Percentiles rank a stretch among this genome's conserved stretches.
phyloP scores from a whole-genome alignment of 2,329 filamentous ascomycete species.

The Colletotrichum musicola region DNA sequence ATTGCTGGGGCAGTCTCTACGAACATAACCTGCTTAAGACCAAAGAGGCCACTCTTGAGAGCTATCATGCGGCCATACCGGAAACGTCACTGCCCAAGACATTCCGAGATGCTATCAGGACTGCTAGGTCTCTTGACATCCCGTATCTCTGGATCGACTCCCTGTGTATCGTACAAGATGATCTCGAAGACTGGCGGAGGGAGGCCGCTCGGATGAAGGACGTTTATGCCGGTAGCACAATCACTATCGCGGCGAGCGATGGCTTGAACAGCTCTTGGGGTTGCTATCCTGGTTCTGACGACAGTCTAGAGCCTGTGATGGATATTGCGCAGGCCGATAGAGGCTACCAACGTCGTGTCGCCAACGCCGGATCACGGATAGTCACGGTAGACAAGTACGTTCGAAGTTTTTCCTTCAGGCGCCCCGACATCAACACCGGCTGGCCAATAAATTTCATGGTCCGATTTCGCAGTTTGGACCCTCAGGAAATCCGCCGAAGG shows the following conservation, averaged over 20 bases:
- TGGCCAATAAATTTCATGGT: background rate
- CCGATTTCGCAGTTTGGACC: background rate
- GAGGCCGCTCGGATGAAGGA: slow-evolving; percentile 15
- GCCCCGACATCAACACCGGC: rapidly evolving
- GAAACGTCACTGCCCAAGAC: too few relatives aligned
- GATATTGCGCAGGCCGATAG: background rate
- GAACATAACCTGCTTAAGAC: too few relatives aligned
- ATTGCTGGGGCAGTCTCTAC: slow-evolving; percentile 18
- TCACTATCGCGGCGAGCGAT: background rate
- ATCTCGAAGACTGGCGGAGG: slow-evolving; percentile 3
- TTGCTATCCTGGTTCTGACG: background rate
- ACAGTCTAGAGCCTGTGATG: background rate
- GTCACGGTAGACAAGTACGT: background rate
- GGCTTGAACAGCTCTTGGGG: background rate
- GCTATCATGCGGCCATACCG: too few relatives aligned
- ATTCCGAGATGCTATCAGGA: too few relatives aligned
- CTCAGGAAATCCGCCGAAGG: background rate
- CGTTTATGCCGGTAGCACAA: background rate
- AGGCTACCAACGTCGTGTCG: background rate
- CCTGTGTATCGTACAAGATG: slow-evolving; percentile 15
- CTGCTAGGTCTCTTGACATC: too few relatives aligned
- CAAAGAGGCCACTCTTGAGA: too few relatives aligned
- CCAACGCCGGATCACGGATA: background rate
- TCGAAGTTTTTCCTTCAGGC: background rate
- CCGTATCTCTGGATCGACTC: slow-evolving; percentile 14